phyloP scores from a whole-genome alignment of 129 eudicot genomes.

The Centella asiatica region DNA sequence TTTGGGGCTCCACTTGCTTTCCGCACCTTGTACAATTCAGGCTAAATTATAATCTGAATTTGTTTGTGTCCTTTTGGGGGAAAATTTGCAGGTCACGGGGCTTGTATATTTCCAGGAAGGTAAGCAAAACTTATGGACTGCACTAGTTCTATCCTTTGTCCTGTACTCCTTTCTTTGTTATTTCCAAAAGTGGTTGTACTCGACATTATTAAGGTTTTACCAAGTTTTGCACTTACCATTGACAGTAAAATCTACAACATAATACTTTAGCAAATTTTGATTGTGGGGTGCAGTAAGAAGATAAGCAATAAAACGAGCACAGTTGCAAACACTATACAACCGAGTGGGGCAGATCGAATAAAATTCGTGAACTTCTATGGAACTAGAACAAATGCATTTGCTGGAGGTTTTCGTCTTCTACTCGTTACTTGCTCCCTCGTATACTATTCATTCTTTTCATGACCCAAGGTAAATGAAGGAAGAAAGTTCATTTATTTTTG shows the following conservation, averaged over 20 bases:
- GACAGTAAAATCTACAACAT: no score
- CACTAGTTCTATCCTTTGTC: conserved; percentile 33
- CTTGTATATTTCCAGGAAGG: conserved; percentile 97
- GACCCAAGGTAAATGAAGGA: conserved; percentile 27
- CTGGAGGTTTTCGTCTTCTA: conserved; percentile 18
- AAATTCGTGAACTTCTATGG: conserved; percentile 21
- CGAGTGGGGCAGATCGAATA: conserved; percentile 33
- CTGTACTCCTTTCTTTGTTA: conserved; percentile 29
- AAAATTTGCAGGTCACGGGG: conserved; percentile 89
- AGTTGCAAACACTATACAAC: conserved; percentile 57
- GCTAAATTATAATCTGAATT: conserved; percentile 23
- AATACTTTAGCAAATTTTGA: not conserved
- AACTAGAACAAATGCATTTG: conserved; percentile 12
- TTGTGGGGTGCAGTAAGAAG: conserved; percentile 55
- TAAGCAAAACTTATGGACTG: conserved; percentile 32
- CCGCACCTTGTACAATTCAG: conserved; percentile 15
- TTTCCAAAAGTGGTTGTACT: conserved; percentile 19
- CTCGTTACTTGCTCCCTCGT: conserved; percentile 23
- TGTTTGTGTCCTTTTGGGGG: conserved; percentile 22
- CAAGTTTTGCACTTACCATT: no score
- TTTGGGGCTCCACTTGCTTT: conserved; percentile 31
- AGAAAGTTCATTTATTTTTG: conserved; percentile 1
- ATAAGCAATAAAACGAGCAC: conserved; percentile 48
- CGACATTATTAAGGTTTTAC: not conserved
- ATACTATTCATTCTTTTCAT: conserved; percentile 29